Evolutionary conservation across 768 basidiomycete species (phyloP).

Genomic region (Tricholoma terreum): DNA sequence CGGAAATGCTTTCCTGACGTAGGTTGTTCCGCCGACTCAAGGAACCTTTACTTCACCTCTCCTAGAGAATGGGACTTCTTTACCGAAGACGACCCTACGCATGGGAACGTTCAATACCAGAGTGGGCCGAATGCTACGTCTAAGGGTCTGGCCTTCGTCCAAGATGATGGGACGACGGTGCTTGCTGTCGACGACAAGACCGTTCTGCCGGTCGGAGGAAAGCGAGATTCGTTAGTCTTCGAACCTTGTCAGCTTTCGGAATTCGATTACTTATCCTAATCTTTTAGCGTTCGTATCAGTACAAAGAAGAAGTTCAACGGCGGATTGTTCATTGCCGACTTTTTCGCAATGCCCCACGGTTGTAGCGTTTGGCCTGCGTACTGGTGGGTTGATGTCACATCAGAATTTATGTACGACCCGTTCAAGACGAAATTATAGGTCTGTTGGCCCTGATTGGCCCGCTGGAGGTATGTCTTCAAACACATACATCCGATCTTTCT

Average conservation of each 20-base stretch:
- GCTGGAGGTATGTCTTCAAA: conserved; percentile 27
- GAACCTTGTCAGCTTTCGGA: conserved; percentile 1
- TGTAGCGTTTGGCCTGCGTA: conserved; percentile 63
- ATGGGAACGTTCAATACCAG: conserved; percentile 65
- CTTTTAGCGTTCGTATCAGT: conserved; percentile 62
- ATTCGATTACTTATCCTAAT: conserved; percentile 2
- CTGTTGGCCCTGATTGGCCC: conserved; percentile 53
- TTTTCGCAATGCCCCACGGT: conserved; percentile 67
- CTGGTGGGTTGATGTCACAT: conserved; percentile 27
- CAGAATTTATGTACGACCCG: background rate
- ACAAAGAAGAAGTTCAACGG: conserved; percentile 57
- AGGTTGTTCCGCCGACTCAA: conserved; percentile 14
- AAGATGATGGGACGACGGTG: conserved; percentile 52
- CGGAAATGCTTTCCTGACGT: conserved; percentile 64
- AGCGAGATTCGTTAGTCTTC: conserved; percentile 52
- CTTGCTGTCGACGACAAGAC: conserved; percentile 62
- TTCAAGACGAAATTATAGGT: conserved; percentile 20
- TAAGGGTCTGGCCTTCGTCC: conserved; percentile 59
- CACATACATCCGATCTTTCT: conserved; percentile 1
- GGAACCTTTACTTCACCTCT: background rate
- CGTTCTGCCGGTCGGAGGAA: conserved; percentile 43
- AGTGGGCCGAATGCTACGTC: conserved; percentile 42
- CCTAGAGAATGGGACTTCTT: conserved; percentile 68
- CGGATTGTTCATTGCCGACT: conserved; percentile 78
- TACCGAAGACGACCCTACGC: conserved; percentile 60